A percentile compares a stretch with the other conserved stretches of the same genome.
These are phyloP conservation scores for Meyerozyma guilliermondii DNA, from an alignment of 1,139 yeast species.

Conservation along the genomic window DNA sequence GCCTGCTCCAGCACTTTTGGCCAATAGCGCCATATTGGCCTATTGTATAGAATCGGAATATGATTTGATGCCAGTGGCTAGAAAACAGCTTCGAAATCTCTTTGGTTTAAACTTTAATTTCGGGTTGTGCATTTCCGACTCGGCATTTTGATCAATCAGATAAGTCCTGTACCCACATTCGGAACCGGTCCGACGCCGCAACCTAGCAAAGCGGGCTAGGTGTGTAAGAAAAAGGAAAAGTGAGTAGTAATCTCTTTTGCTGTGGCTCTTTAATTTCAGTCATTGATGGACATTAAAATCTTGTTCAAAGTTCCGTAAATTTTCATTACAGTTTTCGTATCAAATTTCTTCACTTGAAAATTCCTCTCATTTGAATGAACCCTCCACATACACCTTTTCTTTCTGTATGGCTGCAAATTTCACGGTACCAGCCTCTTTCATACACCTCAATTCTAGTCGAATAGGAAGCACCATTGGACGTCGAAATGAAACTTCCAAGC, in stretches of 20 bases:
- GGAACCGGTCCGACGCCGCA: too few relatives aligned
- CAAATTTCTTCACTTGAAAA: too few relatives aligned
- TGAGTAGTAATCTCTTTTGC: not conserved
- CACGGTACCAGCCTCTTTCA: not conserved
- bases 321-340: too few relatives aligned
- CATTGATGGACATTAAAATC: too few relatives aligned
- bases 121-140: not conserved
- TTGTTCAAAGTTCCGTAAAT: too few relatives aligned
- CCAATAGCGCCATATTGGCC: not conserved
- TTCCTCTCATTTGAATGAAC: not conserved
- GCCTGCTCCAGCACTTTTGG: not conserved
- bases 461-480: not conserved
- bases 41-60: too few relatives aligned
- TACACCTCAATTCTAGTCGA: not conserved
- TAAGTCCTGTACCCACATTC: not conserved
- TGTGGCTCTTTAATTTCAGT: not conserved
- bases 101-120: too few relatives aligned
- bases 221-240: too few relatives aligned
- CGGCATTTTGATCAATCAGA: not conserved
- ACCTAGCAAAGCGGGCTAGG: too few relatives aligned
- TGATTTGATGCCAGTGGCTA: too few relatives aligned
- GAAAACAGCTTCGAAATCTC: too few relatives aligned
- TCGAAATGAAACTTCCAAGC: not conserved
- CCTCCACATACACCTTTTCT: not conserved
- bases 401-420: not conserved